These are phyloP conservation scores for Camelina neglecta DNA, from an alignment of 345 rosid genomes.

Conservation along the genomic window DNA sequence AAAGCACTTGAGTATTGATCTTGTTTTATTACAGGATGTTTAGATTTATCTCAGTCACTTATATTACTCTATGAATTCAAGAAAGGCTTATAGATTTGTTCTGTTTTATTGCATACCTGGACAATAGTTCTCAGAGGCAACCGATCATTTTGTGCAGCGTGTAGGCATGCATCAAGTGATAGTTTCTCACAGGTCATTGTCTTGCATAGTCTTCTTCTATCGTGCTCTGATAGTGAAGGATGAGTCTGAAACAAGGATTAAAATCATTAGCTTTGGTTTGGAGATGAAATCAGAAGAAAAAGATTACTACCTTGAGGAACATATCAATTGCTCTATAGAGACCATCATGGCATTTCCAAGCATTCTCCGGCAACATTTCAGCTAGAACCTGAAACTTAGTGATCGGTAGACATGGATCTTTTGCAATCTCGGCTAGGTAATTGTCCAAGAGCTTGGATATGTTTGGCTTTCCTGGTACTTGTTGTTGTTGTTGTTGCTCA, in stretches of 20 bases:
- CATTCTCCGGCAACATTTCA: conserved; percentile 68
- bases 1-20: conserved; percentile 61
- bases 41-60: conserved; percentile 5
- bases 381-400: conserved; percentile 84
- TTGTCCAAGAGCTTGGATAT: conserved; percentile 79
- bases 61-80: background rate
- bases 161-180: conserved; percentile 87
- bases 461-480: conserved; percentile 51
- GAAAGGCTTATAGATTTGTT: conserved; percentile 11
- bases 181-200: conserved; percentile 74
- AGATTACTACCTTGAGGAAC: conserved; percentile 72
- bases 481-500: conserved; percentile 69
- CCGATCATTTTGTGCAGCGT: conserved; percentile 95
- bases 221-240: conserved; percentile 71
- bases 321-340: conserved; percentile 92
- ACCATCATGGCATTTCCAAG: conserved; percentile 81
- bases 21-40: conserved; percentile 3
- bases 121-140: conserved; percentile 78
- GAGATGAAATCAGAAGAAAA: conserved; percentile 16
- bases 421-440: conserved; percentile 77
- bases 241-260: conserved; percentile 61
- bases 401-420: conserved; percentile 72
- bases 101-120: conserved; percentile 55
- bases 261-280: background rate
- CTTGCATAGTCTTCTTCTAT: conserved; percentile 75